phyloP scores from a whole-genome alignment of 2,329 filamentous ascomycete species.

The Onygena corvina region DNA sequence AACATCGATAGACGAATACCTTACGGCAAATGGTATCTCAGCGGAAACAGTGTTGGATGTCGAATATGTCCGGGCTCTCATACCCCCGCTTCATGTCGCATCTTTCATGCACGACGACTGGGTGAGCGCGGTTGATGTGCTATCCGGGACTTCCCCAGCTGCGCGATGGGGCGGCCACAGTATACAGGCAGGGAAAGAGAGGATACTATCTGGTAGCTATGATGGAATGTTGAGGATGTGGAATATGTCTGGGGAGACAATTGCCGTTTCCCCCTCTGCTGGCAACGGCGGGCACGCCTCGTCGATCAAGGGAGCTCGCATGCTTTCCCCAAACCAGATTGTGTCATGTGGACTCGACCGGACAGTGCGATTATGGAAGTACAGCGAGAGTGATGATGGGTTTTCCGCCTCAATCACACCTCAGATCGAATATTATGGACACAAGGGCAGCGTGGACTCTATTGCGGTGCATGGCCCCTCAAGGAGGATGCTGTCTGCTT shows the following conservation, averaged over 20 bases:
- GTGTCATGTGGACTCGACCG: constrained; percentile 75
- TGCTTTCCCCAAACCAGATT: constrained; percentile 64
- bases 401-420: constrained; percentile 54
- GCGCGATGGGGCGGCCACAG: constrained; percentile 43
- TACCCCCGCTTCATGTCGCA: constrained; percentile 78
- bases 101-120: constrained; percentile 97
- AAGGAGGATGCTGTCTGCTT: constrained; percentile 72
- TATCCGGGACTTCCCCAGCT: constrained; percentile 55
- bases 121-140: constrained; percentile 76
- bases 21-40: constrained; percentile 73
- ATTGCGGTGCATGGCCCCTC: constrained; percentile 62
- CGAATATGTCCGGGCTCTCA: constrained; percentile 84
- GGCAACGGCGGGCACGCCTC: constrained; percentile 61
- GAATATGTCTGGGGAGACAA: constrained; percentile 74
- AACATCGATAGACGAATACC: constrained; percentile 80
- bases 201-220: constrained; percentile 84
- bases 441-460: constrained; percentile 61
- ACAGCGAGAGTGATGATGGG: constrained; percentile 53
- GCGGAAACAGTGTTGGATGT: constrained; percentile 76
- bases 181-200: constrained; percentile 46
- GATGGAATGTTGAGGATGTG: constrained; percentile 82
- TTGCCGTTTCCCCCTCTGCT: constrained; percentile 60
- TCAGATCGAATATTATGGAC: constrained; percentile 70
- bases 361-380: constrained; percentile 82
- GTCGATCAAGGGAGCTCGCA: constrained; percentile 70